Evolutionary conservation across 1,284 basidiomycete species (phyloP), one percentile per base, ranked within the genome.

Genomic region (Cutaneotrichosporon arboriforme): DNA sequence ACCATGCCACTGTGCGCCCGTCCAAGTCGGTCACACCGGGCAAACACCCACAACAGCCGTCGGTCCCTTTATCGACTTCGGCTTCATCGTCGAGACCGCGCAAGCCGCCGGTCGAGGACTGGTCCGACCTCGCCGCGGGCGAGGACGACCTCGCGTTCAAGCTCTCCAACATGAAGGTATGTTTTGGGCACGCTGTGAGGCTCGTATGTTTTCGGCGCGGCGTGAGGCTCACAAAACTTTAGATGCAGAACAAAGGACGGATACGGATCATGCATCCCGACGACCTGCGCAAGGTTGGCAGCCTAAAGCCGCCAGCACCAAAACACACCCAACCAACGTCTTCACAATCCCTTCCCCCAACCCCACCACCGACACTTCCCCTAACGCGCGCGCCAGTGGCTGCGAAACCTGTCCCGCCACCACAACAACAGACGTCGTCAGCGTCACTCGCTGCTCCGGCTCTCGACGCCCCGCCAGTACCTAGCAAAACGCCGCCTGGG

Each of bases 71-170:
- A 2, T 18, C 34, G 9, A 31, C 26, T 31, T 10, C 26, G n/a
- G n/a, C n/a, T 7, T 31, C 26, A 5, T 3, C 54, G 12, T 20
- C 31, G 31, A 45, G 43, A 35, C 3, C 38, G 18, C 35, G 36
- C 3, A 51, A 48, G 23, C 35, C 47, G 4, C 40, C 50, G 4
- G 56, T 60, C 0, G 91, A 94, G 64, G 91, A 97, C 73, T 93
- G 91, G 66, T 93, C 90, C 9, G 90, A 94, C 67, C 76, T 93
- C 33, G 83, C 82, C 10, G 76, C 79, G 20, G 93, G 90, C 33
- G 80, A 82, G 23, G 87, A 90, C 40, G 94, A 94, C 34, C 77
- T 97, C n/a, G 80, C 83, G 23, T 86, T 97, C 76, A 98, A 98
- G 77, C 77, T 97, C 33, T 84, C 88, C 0, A 74, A 87, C 68